Evolutionary conservation across 768 basidiomycete genomes (phyloP).

Genomic region (Pulveroboletus sp.): DNA sequence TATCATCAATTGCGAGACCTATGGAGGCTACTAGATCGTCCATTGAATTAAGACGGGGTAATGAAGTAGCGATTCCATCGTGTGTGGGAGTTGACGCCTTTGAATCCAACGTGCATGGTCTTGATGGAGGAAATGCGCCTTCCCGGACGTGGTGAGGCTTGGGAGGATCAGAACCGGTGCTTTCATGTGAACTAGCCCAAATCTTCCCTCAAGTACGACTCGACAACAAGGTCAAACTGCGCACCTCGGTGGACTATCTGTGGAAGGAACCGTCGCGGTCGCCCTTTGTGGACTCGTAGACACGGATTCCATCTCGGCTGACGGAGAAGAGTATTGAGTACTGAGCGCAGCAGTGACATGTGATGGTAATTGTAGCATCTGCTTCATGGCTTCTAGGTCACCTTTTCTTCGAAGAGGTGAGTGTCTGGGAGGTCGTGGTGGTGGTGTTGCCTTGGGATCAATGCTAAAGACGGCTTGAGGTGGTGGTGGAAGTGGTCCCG

Average conservation of each 20-base stretch:
- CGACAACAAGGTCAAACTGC: background rate
- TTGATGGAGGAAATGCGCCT: slow-evolving; percentile 60
- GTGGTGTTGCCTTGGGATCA: slow-evolving; percentile 44
- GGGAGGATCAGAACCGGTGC: slow-evolving; percentile 5
- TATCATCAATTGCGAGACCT: slow-evolving; percentile 36
- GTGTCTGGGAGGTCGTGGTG: slow-evolving; percentile 58
- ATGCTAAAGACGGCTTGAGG: slow-evolving; percentile 53
- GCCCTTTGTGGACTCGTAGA: slow-evolving; percentile 30
- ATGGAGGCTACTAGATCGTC: slow-evolving; percentile 36
- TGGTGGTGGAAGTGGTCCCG: slow-evolving; percentile 69
- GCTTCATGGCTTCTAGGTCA: slow-evolving; percentile 55
- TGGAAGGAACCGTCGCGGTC: background rate
- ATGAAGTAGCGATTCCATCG: slow-evolving; percentile 14
- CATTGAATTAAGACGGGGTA: slow-evolving; percentile 30
- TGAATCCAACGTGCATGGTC: slow-evolving; percentile 26
- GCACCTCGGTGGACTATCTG: slow-evolving; percentile 18
- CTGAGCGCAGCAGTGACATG: slow-evolving; percentile 45
- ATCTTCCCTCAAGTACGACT: background rate
- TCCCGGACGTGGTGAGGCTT: slow-evolving; percentile 44
- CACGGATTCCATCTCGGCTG: slow-evolving; percentile 14
- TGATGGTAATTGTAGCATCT: slow-evolving; percentile 54
- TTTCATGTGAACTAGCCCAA: slow-evolving; percentile 23
- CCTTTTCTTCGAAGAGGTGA: slow-evolving; percentile 47
- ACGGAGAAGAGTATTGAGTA: slow-evolving; percentile 17
- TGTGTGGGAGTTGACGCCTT: slow-evolving; percentile 11